phyloP scores from a whole-genome alignment of 192 early-diverging fungal genomes.

The Anaeromyces robustus region DNA sequence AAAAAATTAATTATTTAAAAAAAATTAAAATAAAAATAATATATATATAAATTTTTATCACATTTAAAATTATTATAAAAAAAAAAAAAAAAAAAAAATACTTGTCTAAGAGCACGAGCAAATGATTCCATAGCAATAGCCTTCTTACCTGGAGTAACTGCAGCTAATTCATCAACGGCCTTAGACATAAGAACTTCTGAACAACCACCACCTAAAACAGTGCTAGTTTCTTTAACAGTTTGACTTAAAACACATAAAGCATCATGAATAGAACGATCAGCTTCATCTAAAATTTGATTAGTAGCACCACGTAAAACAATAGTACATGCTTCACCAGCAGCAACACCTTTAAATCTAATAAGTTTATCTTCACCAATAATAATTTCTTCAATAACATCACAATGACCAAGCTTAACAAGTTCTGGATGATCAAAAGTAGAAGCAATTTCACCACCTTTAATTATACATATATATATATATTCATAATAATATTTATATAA shows the following conservation, averaged over 20 bases:
- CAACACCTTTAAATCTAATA: conserved; percentile 91
- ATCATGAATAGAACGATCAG: conserved; percentile 93
- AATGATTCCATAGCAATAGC: conserved; percentile 90
- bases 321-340: conserved; percentile 95
- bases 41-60: no score
- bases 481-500: neutral
- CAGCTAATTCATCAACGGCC: conserved; percentile 86
- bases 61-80: no score
- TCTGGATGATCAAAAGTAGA: conserved; percentile 98
- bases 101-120: conserved; percentile 67
- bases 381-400: conserved; percentile 92
- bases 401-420: conserved; percentile 82
- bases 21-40: no score
- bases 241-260: conserved; percentile 90
- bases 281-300: conserved; percentile 86
- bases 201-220: conserved; percentile 89
- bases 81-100: conserved; percentile 2
- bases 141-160: conserved; percentile 82
- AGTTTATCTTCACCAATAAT: conserved; percentile 97
- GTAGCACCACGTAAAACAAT: conserved; percentile 92
- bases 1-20: no score
- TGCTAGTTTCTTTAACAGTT: conserved; percentile 84
- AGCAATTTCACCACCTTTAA: conserved; percentile 76
- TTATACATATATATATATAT: neutral
- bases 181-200: conserved; percentile 95